Evolutionary conservation across 768 basidiomycete genomes (phyloP).

Genomic region (Termitomyces heimii): DNA sequence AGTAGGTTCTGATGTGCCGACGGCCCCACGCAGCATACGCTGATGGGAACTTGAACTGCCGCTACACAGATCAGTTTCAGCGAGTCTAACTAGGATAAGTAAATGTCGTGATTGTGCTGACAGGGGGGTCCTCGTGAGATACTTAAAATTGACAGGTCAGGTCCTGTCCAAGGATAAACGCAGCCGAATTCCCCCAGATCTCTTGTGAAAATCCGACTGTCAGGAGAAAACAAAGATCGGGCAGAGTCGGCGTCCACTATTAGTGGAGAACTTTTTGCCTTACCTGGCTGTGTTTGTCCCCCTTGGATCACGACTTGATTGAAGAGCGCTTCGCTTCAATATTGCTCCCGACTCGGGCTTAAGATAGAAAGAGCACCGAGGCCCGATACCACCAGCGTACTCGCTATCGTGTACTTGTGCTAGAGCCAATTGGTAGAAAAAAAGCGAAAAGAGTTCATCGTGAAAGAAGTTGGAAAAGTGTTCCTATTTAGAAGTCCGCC

Average conservation of each 20-base stretch:
- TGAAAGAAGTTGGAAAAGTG: not conserved
- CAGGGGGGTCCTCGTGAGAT: constrained; percentile 3
- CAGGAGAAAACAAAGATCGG: not conserved
- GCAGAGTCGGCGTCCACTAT: not conserved
- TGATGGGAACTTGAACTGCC: constrained; percentile 3
- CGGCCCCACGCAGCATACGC: not conserved
- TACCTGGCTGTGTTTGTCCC: not conserved
- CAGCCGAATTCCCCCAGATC: not conserved
- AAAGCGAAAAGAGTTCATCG: not conserved
- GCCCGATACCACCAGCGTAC: not conserved
- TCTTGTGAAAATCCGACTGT: not conserved
- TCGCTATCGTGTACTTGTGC: not conserved
- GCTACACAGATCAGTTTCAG: constrained; percentile 9
- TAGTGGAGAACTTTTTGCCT: not conserved
- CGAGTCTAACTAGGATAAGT: constrained; percentile 4
- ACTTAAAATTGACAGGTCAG: constrained; percentile 1
- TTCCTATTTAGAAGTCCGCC: not conserved
- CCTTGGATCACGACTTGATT: not conserved
- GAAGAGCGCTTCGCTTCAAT: not conserved
- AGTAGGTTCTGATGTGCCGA: not conserved
- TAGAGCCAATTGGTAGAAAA: not conserved
- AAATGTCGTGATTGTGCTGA: constrained; percentile 7
- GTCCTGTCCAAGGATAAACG: not conserved
- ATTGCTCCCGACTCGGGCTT: not conserved
- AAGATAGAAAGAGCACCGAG: not conserved